Conservation (phyloP, 257 asterid species). For the Capsicum baccatum region DNA sequence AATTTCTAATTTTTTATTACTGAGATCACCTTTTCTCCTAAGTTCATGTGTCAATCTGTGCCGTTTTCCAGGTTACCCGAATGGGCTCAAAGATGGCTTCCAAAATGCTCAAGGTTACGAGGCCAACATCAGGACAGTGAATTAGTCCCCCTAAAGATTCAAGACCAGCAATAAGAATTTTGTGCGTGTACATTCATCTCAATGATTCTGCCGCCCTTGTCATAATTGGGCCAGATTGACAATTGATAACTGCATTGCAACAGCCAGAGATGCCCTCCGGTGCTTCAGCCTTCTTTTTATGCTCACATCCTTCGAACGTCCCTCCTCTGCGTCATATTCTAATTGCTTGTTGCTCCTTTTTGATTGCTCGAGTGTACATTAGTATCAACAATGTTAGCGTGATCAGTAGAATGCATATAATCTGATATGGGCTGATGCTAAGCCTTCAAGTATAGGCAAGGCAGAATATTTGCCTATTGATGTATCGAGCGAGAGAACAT, state of each 20-base stretch:
- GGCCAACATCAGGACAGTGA: constrained; percentile 86
- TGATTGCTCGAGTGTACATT: neutral
- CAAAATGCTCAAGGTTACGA: constrained; percentile 69
- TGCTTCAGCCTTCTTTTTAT: constrained; percentile 4
- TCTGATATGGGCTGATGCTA: neutral
- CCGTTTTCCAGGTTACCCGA: constrained; percentile 79
- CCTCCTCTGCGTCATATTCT: constrained; percentile 7
- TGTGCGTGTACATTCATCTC: constrained; percentile 18
- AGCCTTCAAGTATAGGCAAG: neutral
- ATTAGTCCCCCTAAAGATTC: constrained; percentile 59
- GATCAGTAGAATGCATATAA: neutral
- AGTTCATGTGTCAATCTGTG: constrained; percentile 12
- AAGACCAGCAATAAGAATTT: constrained; percentile 48
- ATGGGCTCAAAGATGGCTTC: constrained; percentile 72
- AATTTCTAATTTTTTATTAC: neutral
- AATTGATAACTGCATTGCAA: neutral
- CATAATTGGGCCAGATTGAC: neutral
- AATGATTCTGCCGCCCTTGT: neutral
- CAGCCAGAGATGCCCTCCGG: neutral
- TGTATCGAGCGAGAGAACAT: neutral
- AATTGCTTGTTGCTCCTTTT: constrained; percentile 1
- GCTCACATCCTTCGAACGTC: neutral
- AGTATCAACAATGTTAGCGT: neutral
- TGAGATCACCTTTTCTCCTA: neutral
- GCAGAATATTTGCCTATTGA: neutral